Conservation (phyloP, 768 basidiomycete genomes). For the Phlegmacium glaucopus region DNA sequence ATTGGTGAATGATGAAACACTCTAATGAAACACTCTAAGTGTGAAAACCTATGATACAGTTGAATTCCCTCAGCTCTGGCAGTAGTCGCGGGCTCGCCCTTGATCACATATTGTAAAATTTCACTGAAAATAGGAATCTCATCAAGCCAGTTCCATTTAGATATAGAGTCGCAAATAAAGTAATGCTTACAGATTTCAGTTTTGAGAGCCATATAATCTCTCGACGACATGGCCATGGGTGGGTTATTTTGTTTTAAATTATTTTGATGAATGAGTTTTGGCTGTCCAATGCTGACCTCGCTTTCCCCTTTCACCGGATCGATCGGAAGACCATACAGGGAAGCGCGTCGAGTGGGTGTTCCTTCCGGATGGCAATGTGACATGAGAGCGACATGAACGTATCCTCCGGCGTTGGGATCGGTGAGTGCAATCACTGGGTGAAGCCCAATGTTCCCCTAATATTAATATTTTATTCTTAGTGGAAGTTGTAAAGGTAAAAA, state of each 20-base stretch:
- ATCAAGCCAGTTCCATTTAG: too few species aligned
- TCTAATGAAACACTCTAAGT: too few species aligned
- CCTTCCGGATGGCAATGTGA: conserved; percentile 22
- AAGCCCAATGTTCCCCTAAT: conserved; percentile 22
- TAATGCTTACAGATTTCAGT: conserved; percentile 23
- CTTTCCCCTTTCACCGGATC: conserved; percentile 25
- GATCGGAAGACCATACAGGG: conserved; percentile 22
- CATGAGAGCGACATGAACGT: conserved; percentile 20
- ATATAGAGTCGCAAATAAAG: too few species aligned
- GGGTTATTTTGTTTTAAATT: conserved; percentile 21
- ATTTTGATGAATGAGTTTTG: conserved; percentile 18
- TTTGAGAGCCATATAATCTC: conserved; percentile 16
- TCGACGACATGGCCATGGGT: conserved; percentile 16
- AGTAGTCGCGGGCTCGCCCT: too few species aligned
- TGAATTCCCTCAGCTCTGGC: too few species aligned
- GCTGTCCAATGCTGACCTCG: conserved; percentile 20
- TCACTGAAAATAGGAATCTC: too few species aligned
- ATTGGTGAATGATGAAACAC: too few species aligned
- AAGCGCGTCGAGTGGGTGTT: conserved; percentile 19
- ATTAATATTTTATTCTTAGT: neutral
- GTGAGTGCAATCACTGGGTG: conserved; percentile 22
- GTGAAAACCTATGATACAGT: too few species aligned
- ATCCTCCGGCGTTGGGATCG: conserved; percentile 16
- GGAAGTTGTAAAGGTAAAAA: too few species aligned
- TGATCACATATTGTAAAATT: too few species aligned